Evolutionary conservation across 345 rosid genomes (phyloP).

Genomic region (Geranium brycei): DNA sequence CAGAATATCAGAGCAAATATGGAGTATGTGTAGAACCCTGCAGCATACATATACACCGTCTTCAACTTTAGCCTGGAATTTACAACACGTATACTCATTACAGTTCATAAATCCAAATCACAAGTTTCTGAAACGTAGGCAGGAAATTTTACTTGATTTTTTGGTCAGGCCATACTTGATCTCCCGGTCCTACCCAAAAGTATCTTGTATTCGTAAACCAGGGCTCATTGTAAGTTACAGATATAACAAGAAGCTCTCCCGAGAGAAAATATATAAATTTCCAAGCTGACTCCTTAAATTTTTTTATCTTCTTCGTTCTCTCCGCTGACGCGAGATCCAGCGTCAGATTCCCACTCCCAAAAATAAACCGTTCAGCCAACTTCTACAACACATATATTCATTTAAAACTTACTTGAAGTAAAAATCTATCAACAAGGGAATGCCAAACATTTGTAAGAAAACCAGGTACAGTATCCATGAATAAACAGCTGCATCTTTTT

Average conservation of each 20-base stretch:
- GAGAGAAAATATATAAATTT: constrained; percentile 75
- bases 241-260: constrained; percentile 65
- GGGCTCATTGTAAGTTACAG: constrained; percentile 67
- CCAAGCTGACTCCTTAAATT: constrained; percentile 98
- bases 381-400: constrained; percentile 30
- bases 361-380: constrained; percentile 42
- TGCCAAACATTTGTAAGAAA: constrained; percentile 1
- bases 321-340: constrained; percentile 19
- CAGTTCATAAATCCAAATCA: constrained; percentile 4
- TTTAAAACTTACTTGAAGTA: not conserved
- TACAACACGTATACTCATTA: constrained; percentile 3
- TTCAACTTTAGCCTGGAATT: constrained; percentile 71
- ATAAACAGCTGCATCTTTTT: not conserved
- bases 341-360: constrained; percentile 30
- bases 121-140: not conserved
- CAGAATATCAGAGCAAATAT: constrained; percentile 85
- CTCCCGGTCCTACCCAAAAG: constrained; percentile 92
- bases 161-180: constrained; percentile 89
- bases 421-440: not conserved
- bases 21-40: constrained; percentile 91
- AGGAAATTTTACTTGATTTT: constrained; percentile 48
- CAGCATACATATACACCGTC: constrained; percentile 68
- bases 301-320: constrained; percentile 42
- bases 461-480: not conserved
- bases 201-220: constrained; percentile 65